Percentiles rank a stretch among this genome's conserved stretches.
Evolutionary conservation across 371 early-diverging fungal species (phyloP).

Genomic region (Rhizopus delemar): DNA sequence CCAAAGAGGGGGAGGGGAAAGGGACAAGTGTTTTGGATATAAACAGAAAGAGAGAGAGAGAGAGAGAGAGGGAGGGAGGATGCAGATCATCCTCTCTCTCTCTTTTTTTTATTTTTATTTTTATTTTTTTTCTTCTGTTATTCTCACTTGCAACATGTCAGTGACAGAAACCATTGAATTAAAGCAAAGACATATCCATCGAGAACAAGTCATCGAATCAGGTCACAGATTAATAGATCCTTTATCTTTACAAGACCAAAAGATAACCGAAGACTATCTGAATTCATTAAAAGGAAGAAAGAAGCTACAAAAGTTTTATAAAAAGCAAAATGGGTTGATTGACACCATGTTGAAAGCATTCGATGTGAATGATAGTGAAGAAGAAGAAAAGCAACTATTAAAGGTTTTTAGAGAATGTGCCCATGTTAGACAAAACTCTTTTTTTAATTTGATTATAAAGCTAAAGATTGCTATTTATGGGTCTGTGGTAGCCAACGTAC

Average conservation of each 20-base stretch:
- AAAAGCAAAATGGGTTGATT: slow-evolving; percentile 82
- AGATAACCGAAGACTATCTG: slow-evolving; percentile 32
- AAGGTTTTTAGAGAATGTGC: slow-evolving; percentile 61
- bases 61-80: too few species aligned
- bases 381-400: slow-evolving; percentile 44
- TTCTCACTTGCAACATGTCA: not conserved
- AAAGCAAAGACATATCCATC: slow-evolving; percentile 2
- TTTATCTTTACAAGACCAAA: slow-evolving; percentile 21
- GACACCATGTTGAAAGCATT: slow-evolving; percentile 68
- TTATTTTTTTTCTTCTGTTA: not conserved
- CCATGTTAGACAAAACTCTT: too few species aligned
- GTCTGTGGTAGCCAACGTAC: slow-evolving; percentile 77
- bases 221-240: slow-evolving; percentile 18
- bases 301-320: slow-evolving; percentile 69
- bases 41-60: too few species aligned
- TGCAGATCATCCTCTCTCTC: not conserved
- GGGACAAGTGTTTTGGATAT: too few species aligned
- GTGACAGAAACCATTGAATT: slow-evolving; percentile 4
- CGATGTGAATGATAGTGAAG: slow-evolving; percentile 33
- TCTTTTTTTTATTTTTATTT: too few species aligned
- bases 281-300: slow-evolving; percentile 5
- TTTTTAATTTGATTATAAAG: too few species aligned
- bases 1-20: not conserved
- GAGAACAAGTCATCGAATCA: not conserved
- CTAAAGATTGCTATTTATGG: slow-evolving; percentile 86